phyloP scores from a whole-genome alignment of 176 grass and related monocot genomes.

The Miscanthus lutarioriparius region DNA sequence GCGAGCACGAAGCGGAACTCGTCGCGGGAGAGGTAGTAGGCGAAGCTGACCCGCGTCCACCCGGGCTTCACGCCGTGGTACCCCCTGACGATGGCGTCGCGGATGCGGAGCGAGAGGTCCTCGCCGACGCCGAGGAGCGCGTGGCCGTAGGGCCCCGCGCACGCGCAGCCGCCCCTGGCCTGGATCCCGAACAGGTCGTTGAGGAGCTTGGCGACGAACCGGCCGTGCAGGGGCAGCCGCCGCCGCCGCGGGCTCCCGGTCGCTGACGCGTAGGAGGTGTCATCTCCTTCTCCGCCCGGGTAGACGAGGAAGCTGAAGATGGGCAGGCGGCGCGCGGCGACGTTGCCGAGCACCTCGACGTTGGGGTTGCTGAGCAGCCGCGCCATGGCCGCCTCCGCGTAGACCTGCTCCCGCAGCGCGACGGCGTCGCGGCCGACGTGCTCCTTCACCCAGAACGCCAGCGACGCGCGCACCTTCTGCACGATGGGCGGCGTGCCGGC shows the following conservation, averaged over 20 bases:
- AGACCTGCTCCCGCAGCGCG: conserved; percentile 29
- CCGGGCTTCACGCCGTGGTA: conserved; percentile 80
- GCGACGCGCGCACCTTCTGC: conserved; percentile 63
- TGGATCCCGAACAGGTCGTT: conserved; percentile 92
- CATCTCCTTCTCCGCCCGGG: not conserved
- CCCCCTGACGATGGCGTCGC: conserved; percentile 53
- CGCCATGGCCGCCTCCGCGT: conserved; percentile 46
- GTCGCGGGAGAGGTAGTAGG: conserved; percentile 65
- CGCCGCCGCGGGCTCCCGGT: not conserved
- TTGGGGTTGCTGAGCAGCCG: conserved; percentile 42
- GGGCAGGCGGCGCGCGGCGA: conserved; percentile 45
- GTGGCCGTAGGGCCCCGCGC: conserved; percentile 82
- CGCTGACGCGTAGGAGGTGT: not conserved
- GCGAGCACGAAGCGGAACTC: conserved; percentile 66
- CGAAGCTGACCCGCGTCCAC: conserved; percentile 83
- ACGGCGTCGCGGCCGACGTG: conserved; percentile 47
- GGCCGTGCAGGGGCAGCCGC: conserved; percentile 61
- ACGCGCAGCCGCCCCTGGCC: conserved; percentile 75
- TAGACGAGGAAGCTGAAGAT: conserved; percentile 91
- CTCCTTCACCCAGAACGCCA: conserved; percentile 85
- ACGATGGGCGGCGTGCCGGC: conserved; percentile 75
- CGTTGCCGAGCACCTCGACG: conserved; percentile 59
- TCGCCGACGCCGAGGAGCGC: conserved; percentile 52
- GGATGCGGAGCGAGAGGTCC: conserved; percentile 63
- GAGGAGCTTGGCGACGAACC: conserved; percentile 74